phyloP scores from a whole-genome alignment of 164 flowering plant genomes.

The Annona squamosa region DNA sequence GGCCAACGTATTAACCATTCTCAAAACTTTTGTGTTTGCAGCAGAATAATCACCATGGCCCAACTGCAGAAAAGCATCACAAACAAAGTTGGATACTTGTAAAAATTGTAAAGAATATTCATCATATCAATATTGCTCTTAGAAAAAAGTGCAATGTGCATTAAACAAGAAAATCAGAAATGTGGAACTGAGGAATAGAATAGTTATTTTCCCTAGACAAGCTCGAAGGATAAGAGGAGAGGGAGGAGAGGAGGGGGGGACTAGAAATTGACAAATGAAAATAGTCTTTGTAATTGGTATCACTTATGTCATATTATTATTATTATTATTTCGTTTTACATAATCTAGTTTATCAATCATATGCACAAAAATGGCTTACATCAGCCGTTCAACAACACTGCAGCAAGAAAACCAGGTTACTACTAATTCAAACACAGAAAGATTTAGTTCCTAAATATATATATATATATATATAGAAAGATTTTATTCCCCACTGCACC shows the following conservation, averaged over 20 bases:
- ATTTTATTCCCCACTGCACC: conserved; percentile 36
- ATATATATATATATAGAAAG: not conserved
- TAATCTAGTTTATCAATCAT: not conserved
- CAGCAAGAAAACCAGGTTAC: not conserved
- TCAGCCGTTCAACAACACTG: not conserved
- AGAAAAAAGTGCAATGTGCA: too few relatives aligned
- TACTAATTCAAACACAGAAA: not conserved
- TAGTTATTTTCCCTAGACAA: not conserved
- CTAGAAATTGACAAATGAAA: not conserved
- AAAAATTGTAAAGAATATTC: not conserved
- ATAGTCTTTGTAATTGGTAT: not conserved
- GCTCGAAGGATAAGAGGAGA: too few relatives aligned
- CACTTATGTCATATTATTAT: not conserved
- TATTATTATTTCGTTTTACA: not conserved
- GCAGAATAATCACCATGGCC: conserved; percentile 98
- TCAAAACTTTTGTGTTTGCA: conserved; percentile 81
- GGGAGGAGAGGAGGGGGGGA: too few relatives aligned
- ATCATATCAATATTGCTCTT: too few relatives aligned
- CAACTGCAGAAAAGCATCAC: conserved; percentile 37
- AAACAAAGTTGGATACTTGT: not conserved
- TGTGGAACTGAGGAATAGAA: not conserved
- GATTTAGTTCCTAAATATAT: not conserved
- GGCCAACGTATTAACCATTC: conserved; percentile 92
- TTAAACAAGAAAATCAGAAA: not conserved
- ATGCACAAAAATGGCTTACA: not conserved